Conservation (phyloP, 768 basidiomycete genomes). For the Lentinula edodes region DNA sequence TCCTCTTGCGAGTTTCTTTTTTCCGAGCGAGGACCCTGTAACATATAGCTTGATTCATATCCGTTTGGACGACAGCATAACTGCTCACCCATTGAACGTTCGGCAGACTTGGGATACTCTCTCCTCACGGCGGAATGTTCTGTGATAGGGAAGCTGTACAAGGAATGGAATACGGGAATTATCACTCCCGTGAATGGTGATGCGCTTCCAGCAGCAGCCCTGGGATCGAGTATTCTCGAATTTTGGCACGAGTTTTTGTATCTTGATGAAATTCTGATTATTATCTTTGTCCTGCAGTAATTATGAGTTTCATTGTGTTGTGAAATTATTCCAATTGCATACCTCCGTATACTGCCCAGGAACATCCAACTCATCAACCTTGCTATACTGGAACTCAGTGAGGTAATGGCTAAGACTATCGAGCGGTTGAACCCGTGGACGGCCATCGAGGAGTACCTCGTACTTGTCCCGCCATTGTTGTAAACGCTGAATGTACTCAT, state of each 20-base stretch:
- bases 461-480: conserved; percentile 92
- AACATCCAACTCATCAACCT: conserved; percentile 96
- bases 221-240: conserved; percentile 87
- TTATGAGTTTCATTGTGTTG: not conserved
- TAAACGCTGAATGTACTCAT: conserved; percentile 86
- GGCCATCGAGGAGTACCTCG: conserved; percentile 75
- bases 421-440: conserved; percentile 79
- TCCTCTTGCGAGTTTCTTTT: conserved; percentile 91
- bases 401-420: conserved; percentile 88
- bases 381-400: conserved; percentile 95
- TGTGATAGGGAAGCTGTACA: conserved; percentile 81
- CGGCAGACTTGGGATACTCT: conserved; percentile 87
- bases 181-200: conserved; percentile 88
- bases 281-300: conserved; percentile 84
- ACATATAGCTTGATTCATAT: conserved; percentile 3
- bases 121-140: conserved; percentile 89
- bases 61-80: not conserved
- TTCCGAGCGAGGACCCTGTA: conserved; percentile 74
- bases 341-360: conserved; percentile 99
- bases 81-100: conserved; percentile 82
- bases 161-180: conserved; percentile 86
- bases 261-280: conserved; percentile 84
- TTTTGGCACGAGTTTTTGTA: conserved; percentile 85
- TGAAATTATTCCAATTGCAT: conserved; percentile 11
- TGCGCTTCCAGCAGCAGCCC: conserved; percentile 83